Conservation (phyloP, 768 basidiomycete species). For the Jaapia argillacea region DNA sequence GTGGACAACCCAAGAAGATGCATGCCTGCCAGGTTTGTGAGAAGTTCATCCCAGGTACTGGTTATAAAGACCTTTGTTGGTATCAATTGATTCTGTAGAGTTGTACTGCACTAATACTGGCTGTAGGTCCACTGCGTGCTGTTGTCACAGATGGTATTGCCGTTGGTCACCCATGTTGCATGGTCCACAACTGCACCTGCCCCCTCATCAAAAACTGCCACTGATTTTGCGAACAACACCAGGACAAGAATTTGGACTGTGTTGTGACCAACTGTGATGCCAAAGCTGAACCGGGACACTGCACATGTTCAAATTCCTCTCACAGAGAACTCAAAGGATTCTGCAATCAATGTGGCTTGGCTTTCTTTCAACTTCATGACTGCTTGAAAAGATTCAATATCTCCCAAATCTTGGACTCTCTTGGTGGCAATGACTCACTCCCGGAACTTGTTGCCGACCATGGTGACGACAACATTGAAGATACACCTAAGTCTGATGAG, state of each 20-base stretch:
- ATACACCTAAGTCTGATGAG: conserved; percentile 13
- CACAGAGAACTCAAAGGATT: conserved; percentile 15
- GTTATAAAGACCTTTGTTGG: no score
- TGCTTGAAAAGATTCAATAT: conserved; percentile 10
- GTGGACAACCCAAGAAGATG: neutral
- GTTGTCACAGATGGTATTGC: conserved; percentile 22
- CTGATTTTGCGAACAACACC: conserved; percentile 13
- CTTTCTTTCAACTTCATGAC: conserved; percentile 20
- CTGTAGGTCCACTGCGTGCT: conserved; percentile 6
- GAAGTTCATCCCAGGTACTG: no score
- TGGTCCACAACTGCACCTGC: conserved; percentile 17
- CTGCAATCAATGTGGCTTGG: conserved; percentile 10
- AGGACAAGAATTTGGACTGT: conserved; percentile 6
- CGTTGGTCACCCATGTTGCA: conserved; percentile 23
- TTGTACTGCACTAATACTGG: no score
- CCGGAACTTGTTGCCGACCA: no score
- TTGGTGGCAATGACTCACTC: no score
- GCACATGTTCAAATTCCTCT: conserved; percentile 12
- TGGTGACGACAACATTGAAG: no score
- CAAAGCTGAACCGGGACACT: conserved; percentile 2
- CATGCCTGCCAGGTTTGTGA: neutral
- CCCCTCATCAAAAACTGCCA: conserved; percentile 6
- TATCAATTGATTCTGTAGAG: no score
- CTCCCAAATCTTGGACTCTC: conserved; percentile 4
- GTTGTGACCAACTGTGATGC: conserved; percentile 7